phyloP scores from a whole-genome alignment of 2,329 filamentous ascomycete species.

The Colletotrichum sansevieriae region DNA sequence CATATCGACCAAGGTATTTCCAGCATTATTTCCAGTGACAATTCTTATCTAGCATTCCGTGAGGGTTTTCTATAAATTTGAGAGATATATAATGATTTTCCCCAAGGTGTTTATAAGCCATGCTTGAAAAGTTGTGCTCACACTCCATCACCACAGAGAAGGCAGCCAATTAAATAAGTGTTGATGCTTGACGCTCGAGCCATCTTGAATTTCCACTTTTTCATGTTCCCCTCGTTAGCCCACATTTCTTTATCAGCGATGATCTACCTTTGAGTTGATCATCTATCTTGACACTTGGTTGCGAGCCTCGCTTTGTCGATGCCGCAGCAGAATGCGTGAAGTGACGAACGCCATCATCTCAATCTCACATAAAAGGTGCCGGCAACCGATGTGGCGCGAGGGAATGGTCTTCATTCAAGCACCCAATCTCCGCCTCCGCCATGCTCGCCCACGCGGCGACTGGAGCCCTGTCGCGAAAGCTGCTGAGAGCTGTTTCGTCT shows the following conservation, averaged over 20 bases:
- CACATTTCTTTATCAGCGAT: slow-evolving; percentile 35
- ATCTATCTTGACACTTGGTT: too few relatives aligned
- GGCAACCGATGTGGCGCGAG: slow-evolving; percentile 1
- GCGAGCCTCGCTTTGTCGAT: neutral
- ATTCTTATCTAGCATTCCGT: neutral
- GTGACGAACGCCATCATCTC: neutral
- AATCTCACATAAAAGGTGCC: neutral
- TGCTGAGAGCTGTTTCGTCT: slow-evolving; percentile 29
- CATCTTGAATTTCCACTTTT: slow-evolving; percentile 28
- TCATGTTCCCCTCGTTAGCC: slow-evolving; percentile 20
- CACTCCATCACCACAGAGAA: neutral
- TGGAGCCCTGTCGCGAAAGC: slow-evolving; percentile 17
- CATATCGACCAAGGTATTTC: neutral
- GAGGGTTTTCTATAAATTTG: too few relatives aligned
- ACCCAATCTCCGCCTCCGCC: slow-evolving; percentile 18
- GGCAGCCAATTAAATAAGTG: neutral
- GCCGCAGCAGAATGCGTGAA: neutral
- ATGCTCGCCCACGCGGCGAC: slow-evolving; percentile 20
- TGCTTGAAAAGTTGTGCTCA: too few relatives aligned
- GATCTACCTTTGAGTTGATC: slow-evolving; percentile 12
- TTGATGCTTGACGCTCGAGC: slow-evolving; percentile 16
- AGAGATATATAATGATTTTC: too few relatives aligned
- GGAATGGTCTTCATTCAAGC: neutral
- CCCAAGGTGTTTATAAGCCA: too few relatives aligned
- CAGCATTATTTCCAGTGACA: neutral